phyloP scores from a whole-genome alignment of 2,329 filamentous ascomycete genomes.

The Xylaria sp. region DNA sequence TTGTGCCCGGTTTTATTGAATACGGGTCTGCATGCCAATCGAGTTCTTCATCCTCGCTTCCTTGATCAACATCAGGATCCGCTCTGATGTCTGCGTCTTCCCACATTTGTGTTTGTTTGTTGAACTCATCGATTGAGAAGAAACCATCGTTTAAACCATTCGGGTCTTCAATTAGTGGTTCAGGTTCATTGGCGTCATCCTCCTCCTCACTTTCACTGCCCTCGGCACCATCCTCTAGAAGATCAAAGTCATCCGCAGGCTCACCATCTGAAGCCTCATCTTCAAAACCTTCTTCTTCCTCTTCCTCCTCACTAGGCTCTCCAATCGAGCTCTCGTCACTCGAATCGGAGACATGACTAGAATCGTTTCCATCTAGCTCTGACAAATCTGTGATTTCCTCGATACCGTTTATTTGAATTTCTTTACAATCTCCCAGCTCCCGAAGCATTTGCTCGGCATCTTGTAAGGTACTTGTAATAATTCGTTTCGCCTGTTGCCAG shows the following conservation, averaged over 20 bases:
- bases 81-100: slow-evolving; percentile 86
- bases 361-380: slow-evolving; percentile 46
- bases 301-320: slow-evolving; percentile 16
- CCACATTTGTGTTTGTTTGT: slow-evolving; percentile 89
- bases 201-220: slow-evolving; percentile 49
- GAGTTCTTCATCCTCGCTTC: slow-evolving; percentile 85
- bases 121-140: slow-evolving; percentile 98
- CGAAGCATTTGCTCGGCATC: slow-evolving; percentile 61
- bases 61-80: slow-evolving; percentile 77
- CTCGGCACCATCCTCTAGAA: slow-evolving; percentile 41
- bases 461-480: slow-evolving; percentile 70
- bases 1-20: slow-evolving; percentile 49
- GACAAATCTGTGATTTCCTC: slow-evolving; percentile 52
- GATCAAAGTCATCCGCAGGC: slow-evolving; percentile 46
- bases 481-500: slow-evolving; percentile 91
- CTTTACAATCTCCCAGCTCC: slow-evolving; percentile 64
- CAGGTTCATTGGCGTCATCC: slow-evolving; percentile 54
- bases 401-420: slow-evolving; percentile 62
- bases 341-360: slow-evolving; percentile 43
- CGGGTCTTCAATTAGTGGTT: slow-evolving; percentile 75
- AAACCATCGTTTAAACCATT: slow-evolving; percentile 96
- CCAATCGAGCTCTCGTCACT: slow-evolving; percentile 47
- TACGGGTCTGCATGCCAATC: slow-evolving; percentile 88
- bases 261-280: slow-evolving; percentile 52
- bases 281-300: slow-evolving; percentile 39